Evolutionary conservation across 2,329 filamentous ascomycete species (phyloP).

Genomic region (Stylonectria norvegica): DNA sequence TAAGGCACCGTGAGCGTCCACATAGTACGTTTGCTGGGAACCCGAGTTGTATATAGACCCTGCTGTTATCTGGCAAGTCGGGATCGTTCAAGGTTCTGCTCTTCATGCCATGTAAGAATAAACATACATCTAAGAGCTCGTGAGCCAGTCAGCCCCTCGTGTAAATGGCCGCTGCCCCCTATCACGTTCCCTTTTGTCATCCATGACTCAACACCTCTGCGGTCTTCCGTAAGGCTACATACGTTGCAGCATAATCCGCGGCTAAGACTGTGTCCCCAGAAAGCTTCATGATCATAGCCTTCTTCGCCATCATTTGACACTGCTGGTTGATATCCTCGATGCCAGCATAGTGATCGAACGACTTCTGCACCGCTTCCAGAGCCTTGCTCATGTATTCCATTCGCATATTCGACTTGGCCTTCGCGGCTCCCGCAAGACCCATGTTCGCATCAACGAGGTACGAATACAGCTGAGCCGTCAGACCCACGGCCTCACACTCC

Average conservation of each 20-base stretch:
- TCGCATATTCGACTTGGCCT: slow-evolving; percentile 41
- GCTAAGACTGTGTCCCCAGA: slow-evolving; percentile 61
- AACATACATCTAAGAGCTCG: slow-evolving; percentile 10
- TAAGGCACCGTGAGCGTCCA: too few relatives aligned
- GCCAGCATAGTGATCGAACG: slow-evolving; percentile 61
- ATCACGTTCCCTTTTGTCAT: slow-evolving; percentile 1
- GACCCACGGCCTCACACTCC: slow-evolving; percentile 61
- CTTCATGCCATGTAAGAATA: slow-evolving; percentile 15
- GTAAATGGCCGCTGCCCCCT: too few relatives aligned
- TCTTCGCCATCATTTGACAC: slow-evolving; percentile 79
- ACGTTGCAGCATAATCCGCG: slow-evolving; percentile 64
- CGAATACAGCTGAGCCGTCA: slow-evolving; percentile 65
- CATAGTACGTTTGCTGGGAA: too few relatives aligned
- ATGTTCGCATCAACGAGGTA: slow-evolving; percentile 74
- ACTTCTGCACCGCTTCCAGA: slow-evolving; percentile 57
- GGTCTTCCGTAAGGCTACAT: slow-evolving; percentile 53
- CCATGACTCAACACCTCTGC: slow-evolving; percentile 31
- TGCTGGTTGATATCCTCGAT: slow-evolving; percentile 65
- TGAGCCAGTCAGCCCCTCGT: too few relatives aligned
- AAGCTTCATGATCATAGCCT: slow-evolving; percentile 70
- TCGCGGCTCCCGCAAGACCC: slow-evolving; percentile 63
- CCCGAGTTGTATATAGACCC: too few relatives aligned
- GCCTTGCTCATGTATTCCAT: slow-evolving; percentile 58
- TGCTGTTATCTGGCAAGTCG: too few relatives aligned
- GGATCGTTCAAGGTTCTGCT: slow-evolving; percentile 8